Evolutionary conservation across 768 basidiomycete genomes (phyloP), one percentile per base, ranked within the genome.

Genomic region (Boletus eberwhitei): DNA sequence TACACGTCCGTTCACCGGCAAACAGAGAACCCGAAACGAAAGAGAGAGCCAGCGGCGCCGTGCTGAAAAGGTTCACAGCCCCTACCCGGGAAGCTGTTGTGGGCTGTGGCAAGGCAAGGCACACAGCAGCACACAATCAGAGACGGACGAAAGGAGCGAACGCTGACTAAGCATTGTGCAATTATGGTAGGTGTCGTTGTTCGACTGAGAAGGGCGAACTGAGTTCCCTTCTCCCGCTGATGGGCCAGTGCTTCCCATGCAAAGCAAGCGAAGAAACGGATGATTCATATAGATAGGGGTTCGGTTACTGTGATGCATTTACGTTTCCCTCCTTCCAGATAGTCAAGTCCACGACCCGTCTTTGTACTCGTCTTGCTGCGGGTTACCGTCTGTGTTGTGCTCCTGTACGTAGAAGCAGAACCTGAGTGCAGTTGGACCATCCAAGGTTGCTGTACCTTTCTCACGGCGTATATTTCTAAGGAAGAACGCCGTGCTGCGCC

Each of bases 1-100:
- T 54, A 59, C 58, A 57, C 48, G 39, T 38, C 24, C 29, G 39
- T 38, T 21, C 34, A 50, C 44, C 60, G 58, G 61, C 34, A 55
- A 54, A n/a, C 35, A 60, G 42, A 34, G 24, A 16, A 38, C 19
- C 61, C 61, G 61, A 63, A 56, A 75, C 32, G 38, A 42, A 17
- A 31, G n/a, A 22, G 6, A 29, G 16, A 5, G 21, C 21, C 32
- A 32, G 13, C 48, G 8, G 37, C 12, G 42, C 24, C 21, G 12
- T 9, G 29, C 3, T 35, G 8, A 6, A 22, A 22, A 16, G 9
- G 14, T 34, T 37, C 60, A 62, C 60, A 62, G 60, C 60, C 55
- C 12, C 14, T 11, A 14, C 16, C 5, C 14, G 21, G 21, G 40
- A 46, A 13, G 44, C 1, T 17, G 17, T 35, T 1, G 36, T 36